Conservation (phyloP, 257 asterid species). For the Eucommia ulmoides region DNA sequence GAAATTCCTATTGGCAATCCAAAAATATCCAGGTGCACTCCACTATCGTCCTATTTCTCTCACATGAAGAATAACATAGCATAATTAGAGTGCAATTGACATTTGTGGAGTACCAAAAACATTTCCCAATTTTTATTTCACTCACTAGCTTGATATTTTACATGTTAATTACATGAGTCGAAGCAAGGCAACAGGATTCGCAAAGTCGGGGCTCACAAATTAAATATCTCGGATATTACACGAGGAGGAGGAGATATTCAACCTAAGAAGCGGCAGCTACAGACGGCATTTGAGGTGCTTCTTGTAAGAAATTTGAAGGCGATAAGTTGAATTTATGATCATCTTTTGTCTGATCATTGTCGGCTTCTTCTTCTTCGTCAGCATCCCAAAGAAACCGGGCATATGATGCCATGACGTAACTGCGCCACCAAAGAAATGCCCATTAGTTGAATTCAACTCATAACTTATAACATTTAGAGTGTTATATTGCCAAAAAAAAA, state of each 20-base stretch:
- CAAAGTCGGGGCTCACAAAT: too few relatives aligned
- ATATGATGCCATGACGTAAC: slow-evolving; percentile 42
- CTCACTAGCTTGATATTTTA: too few relatives aligned
- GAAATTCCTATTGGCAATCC: too few relatives aligned
- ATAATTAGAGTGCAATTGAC: too few relatives aligned
- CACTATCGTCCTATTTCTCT: too few relatives aligned
- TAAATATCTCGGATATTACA: too few relatives aligned
- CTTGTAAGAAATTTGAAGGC: not conserved
- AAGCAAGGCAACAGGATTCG: too few relatives aligned
- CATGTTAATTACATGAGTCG: too few relatives aligned
- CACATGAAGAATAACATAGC: too few relatives aligned
- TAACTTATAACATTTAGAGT: not conserved
- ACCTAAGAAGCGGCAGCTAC: not conserved
- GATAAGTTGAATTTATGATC: not conserved
- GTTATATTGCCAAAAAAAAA: not conserved
- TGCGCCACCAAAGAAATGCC: slow-evolving; percentile 13
- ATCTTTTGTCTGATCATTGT: not conserved
- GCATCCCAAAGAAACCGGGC: slow-evolving; percentile 59
- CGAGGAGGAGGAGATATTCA: not conserved
- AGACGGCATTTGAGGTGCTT: not conserved
- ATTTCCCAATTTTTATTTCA: too few relatives aligned
- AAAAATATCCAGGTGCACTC: too few relatives aligned
- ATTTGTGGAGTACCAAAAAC: too few relatives aligned
- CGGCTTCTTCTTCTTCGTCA: slow-evolving; percentile 16
- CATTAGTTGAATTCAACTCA: not conserved